phyloP scores from a whole-genome alignment of 225 moss, liverwort and hornwort species.

The Ulota crispa region DNA sequence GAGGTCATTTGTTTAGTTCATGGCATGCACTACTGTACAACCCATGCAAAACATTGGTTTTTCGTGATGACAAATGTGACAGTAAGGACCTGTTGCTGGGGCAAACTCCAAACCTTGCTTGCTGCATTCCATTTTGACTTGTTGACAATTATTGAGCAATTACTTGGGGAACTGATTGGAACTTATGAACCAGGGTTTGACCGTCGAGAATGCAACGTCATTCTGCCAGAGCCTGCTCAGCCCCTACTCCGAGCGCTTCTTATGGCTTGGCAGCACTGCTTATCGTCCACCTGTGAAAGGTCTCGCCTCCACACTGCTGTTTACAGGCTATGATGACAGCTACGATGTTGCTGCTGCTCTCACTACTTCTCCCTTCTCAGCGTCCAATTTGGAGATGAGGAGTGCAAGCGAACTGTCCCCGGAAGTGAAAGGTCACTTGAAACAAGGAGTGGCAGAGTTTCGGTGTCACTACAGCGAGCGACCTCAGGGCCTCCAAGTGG shows the following conservation, averaged over 20 bases:
- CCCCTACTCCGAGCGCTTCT: slow-evolving; percentile 79
- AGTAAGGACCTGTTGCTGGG: not conserved
- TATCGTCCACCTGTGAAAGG: slow-evolving; percentile 9
- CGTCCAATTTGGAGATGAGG: not conserved
- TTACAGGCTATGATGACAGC: slow-evolving; percentile 34
- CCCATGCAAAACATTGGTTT: not conserved
- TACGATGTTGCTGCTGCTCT: slow-evolving; percentile 16
- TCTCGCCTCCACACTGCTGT: not conserved
- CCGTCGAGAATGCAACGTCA: slow-evolving; percentile 50
- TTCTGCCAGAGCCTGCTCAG: slow-evolving; percentile 75
- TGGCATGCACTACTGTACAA: not conserved
- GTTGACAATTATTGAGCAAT: not conserved
- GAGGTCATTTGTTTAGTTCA: not conserved
- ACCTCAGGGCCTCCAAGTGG: slow-evolving; percentile 63
- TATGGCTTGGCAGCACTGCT: slow-evolving; percentile 74
- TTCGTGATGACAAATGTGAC: not conserved
- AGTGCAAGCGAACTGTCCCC: not conserved
- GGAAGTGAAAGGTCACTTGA: slow-evolving; percentile 28
- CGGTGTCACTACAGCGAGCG: slow-evolving; percentile 56
- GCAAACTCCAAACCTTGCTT: not conserved
- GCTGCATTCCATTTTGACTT: not conserved
- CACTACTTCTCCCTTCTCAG: slow-evolving; percentile 10
- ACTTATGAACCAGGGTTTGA: slow-evolving; percentile 48
- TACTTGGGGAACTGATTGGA: not conserved
- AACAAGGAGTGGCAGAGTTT: slow-evolving; percentile 55